Conservation (phyloP, 2,329 filamentous ascomycete species). For the Didymella segeticola region DNA sequence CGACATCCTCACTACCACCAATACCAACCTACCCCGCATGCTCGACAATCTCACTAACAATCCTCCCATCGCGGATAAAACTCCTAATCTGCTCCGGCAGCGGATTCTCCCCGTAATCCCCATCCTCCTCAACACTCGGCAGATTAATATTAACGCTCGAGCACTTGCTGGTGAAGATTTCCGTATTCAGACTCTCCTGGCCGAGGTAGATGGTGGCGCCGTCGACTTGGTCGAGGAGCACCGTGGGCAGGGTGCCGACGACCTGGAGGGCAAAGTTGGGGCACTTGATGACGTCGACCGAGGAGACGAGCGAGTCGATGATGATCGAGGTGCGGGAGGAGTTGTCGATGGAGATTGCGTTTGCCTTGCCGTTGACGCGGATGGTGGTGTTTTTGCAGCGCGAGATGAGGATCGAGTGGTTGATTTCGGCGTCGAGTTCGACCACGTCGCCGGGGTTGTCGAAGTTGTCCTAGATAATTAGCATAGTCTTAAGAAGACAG, state of each 20-base stretch:
- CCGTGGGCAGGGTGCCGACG: conserved; percentile 81
- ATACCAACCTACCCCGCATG: conserved; percentile 78
- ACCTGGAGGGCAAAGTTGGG: conserved; percentile 95
- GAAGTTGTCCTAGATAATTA: conserved; percentile 82
- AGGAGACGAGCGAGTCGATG: conserved; percentile 87
- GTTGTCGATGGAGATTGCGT: conserved; percentile 96
- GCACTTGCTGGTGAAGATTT: conserved; percentile 90
- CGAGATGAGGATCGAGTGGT: conserved; percentile 90
- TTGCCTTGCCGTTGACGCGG: conserved; percentile 89
- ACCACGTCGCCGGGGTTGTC: conserved; percentile 77
- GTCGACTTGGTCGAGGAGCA: conserved; percentile 93
- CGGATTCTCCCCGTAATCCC: conserved; percentile 88
- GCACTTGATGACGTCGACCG: conserved; percentile 93
- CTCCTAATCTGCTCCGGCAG: conserved; percentile 89
- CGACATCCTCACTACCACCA: no score
- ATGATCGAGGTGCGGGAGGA: conserved; percentile 82
- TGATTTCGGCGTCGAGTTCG: conserved; percentile 80
- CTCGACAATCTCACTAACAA: conserved; percentile 94
- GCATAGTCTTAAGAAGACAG: no score
- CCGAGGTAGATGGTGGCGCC: conserved; percentile 86
- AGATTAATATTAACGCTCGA: conserved; percentile 87
- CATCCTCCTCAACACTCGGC: conserved; percentile 68
- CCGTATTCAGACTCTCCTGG: conserved; percentile 76
- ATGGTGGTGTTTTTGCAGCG: conserved; percentile 91
- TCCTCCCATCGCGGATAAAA: conserved; percentile 75